These are phyloP conservation scores for Phytophthora hybrid DNA, from an alignment of 352 stramenopile genomes.

Conservation along the genomic window DNA sequence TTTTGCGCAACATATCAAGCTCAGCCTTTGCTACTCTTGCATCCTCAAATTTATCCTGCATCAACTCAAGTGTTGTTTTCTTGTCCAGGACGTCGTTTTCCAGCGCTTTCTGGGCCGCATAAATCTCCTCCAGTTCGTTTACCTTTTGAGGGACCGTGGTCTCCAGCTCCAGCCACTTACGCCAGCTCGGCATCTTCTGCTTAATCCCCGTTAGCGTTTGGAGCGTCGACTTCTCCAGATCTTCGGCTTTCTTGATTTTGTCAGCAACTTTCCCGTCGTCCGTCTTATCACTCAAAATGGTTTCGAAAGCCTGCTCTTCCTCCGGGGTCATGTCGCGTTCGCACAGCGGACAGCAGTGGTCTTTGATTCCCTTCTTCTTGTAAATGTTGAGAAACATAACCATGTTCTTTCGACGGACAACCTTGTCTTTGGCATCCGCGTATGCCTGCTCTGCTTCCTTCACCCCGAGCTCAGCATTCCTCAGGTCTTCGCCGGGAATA, in stretches of 20 bases:
- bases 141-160: conserved; percentile 55
- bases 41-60: conserved; percentile 47
- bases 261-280: conserved; percentile 79
- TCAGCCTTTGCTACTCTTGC: conserved; percentile 41
- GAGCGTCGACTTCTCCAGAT: conserved; percentile 49
- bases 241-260: conserved; percentile 79
- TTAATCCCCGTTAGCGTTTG: conserved; percentile 72
- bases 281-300: conserved; percentile 78
- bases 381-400: conserved; percentile 87
- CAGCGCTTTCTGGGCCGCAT: conserved; percentile 50
- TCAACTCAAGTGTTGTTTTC: conserved; percentile 24
- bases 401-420: conserved; percentile 80
- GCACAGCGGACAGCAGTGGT: conserved; percentile 84
- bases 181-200: conserved; percentile 70
- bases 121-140: conserved; percentile 59
- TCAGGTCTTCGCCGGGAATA: conserved; percentile 50
- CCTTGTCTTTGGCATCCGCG: conserved; percentile 86
- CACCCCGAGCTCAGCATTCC: conserved; percentile 58
- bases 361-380: conserved; percentile 84
- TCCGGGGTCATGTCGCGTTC: conserved; percentile 61
- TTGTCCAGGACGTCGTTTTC: conserved; percentile 68
- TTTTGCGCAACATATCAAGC: conserved; percentile 43
- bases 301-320: conserved; percentile 69
- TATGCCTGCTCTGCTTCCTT: conserved; percentile 68
- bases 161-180: conserved; percentile 67